Base-by-base conservation (phyloP, 345 rosid species). In the Aegle marmelos region DNA sequence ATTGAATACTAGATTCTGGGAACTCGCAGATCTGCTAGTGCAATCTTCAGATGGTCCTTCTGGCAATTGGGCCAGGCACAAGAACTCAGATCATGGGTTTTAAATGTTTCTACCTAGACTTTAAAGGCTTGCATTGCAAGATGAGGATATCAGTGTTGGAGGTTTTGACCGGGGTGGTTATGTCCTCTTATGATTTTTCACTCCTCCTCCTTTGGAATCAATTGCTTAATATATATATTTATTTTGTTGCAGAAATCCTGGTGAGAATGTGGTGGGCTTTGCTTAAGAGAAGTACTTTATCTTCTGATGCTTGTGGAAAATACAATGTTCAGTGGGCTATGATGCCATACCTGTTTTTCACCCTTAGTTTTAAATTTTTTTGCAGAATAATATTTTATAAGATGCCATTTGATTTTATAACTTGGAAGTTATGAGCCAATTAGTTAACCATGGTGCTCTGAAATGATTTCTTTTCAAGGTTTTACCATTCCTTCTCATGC, bases 1-100 rank as follows among this genome's bases (percentile, higher is more conserved):
- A 87, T 85, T 91, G 82, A 85, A 89, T 80, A 54, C 77, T 86
- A 91, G 92, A 85, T 89, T 89, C 86, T 87, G 90, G 92, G 94
- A 89, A 85, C 83, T 89, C 88, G 88, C 90, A 89, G 91, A 91
- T 91, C 50, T 82, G 85, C 91, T 88, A 88, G 92, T 88, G 92
- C 88, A 81, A 73, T 87, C 90, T 85, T 82, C 89, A 85, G 90
- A 85, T 86, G 87, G 89, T 85, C 85, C 79, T 84, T 84, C 91
- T 91, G 89, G 90, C 87, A 86, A 79, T 81, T 86, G 88, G 87
- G 92, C 88, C 91, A 84, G 90, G 85, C 87, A 80, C 82, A 77
- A 87, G 90, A 88, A 83, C 86, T 84, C 86, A 82, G 88, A 73
- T 83, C 86, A 87, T 85, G 87, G 85, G 87, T 86, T 83, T 81